Conservation (phyloP, 2,329 filamentous ascomycete species). For the Talaromyces piceae region DNA sequence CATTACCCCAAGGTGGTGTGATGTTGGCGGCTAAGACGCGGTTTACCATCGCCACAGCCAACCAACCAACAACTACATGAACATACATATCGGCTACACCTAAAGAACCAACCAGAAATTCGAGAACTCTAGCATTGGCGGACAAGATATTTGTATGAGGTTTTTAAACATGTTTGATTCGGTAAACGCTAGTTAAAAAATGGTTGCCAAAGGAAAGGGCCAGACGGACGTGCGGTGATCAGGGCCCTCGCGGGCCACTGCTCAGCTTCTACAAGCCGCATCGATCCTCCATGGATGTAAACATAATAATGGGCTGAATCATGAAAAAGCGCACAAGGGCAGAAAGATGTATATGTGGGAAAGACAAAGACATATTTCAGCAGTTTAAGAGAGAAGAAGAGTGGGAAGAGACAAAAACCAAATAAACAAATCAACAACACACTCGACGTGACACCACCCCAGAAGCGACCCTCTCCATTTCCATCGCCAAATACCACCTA, state of each 20-base stretch:
- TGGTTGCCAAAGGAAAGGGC: neutral
- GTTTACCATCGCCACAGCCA: too few relatives aligned
- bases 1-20: too few relatives aligned
- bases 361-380: neutral
- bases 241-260: neutral
- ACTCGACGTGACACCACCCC: constrained; percentile 38
- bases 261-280: neutral
- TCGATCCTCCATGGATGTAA: neutral
- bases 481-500: constrained; percentile 32
- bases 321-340: neutral
- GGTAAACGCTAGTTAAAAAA: too few relatives aligned
- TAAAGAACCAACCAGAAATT: too few relatives aligned
- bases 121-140: neutral
- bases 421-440: neutral
- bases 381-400: constrained; percentile 7
- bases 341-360: too few relatives aligned
- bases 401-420: constrained; percentile 8
- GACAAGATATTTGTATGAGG: neutral
- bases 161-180: neutral
- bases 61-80: too few relatives aligned
- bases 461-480: constrained; percentile 42
- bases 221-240: neutral
- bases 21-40: too few relatives aligned
- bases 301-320: neutral
- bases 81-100: too few relatives aligned